Base-by-base conservation (phyloP, 2,329 filamentous ascomycete genomes). In the Aspergillus sp. region DNA sequence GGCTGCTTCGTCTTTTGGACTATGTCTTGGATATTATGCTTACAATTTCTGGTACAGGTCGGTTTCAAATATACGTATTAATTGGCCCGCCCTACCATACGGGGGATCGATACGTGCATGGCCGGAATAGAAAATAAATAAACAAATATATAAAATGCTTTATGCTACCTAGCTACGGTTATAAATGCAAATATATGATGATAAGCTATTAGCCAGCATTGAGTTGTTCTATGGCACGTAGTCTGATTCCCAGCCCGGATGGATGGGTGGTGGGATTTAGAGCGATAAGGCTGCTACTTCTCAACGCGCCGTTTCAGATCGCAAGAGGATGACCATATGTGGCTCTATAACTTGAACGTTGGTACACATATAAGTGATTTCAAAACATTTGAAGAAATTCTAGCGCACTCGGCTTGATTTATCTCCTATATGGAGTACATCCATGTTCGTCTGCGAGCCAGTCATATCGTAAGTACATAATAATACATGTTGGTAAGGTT, bases 31-130 rank as follows among this genome's bases (percentile, higher is more conserved):
- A 27, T n/a, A 35, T 19, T 9, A 35, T 35, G 24, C 27, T 48
- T 33, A 48, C 31, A 12, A 27, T 21, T n/a, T 43, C 7, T 27
- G 21, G 23, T 11, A 19, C n/a, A 58, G 56, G 46, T 46, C 31
- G 51, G 56, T 4, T 58, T 58, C 14, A 40, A 40, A 19, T 58
- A 58, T 51, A 58, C 56, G n/a, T 58, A 43, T 37, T 53, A 37
- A 37, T 14, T 37, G 4, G 12, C 12, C 14, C 9, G 14, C 9
- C 9, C 27, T 31, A 37, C 5, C 15, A 37, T 37, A 1, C 35
- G 5, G 35, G 6, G 2, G 6, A 37, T 37, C 35, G 14, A 37
- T n/a, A n/a, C 4, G 15, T 15, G 3, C 35, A 37, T 37, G 35
- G 12, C 14, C 14, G 12, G 12, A n/a, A 37, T 3, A 14, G 14